phyloP scores from a whole-genome alignment of 1,139 yeast genomes.

The Lodderomyces margitis region DNA sequence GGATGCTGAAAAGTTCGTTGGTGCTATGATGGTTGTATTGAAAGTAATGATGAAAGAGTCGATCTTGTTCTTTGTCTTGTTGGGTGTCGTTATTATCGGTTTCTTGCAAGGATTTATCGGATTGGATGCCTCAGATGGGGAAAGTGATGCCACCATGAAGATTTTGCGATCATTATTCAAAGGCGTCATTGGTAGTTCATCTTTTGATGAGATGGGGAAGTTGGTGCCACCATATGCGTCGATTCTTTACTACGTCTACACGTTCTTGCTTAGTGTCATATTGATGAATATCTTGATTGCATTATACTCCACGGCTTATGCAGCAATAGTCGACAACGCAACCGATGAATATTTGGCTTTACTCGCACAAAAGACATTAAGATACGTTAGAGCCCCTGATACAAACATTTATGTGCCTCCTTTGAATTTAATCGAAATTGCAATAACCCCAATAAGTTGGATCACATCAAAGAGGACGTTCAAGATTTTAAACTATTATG shows the following conservation, averaged over 20 bases:
- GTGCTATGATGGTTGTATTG: slow-evolving; percentile 83
- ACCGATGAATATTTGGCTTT: slow-evolving; percentile 71
- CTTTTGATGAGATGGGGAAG: slow-evolving; percentile 64
- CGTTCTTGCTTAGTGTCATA: slow-evolving; percentile 70
- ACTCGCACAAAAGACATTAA: slow-evolving; percentile 78
- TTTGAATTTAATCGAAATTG: slow-evolving; percentile 66
- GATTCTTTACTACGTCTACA: slow-evolving; percentile 70
- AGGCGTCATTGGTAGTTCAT: slow-evolving; percentile 71
- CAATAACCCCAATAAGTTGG: slow-evolving; percentile 38
- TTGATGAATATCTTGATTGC: slow-evolving; percentile 82
- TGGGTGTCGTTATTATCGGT: slow-evolving; percentile 70
- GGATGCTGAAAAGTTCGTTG: slow-evolving; percentile 81
- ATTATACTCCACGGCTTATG: slow-evolving; percentile 79
- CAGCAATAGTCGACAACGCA: slow-evolving; percentile 77
- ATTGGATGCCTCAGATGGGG: slow-evolving; percentile 84
- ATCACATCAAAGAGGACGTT: slow-evolving; percentile 26
- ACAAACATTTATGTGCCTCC: slow-evolving; percentile 86
- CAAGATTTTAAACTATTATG: slow-evolving; percentile 41
- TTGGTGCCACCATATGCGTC: slow-evolving; percentile 86
- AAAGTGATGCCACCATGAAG: slow-evolving; percentile 65
- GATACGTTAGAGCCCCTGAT: slow-evolving; percentile 87
- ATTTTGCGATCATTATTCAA: slow-evolving; percentile 66
- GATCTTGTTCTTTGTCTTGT: slow-evolving; percentile 70
- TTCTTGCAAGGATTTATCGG: slow-evolving; percentile 87
- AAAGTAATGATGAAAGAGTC: slow-evolving; percentile 88